Base-by-base conservation (phyloP, 495 filamentous ascomycete species). In the Astrothelium macrocarpum region DNA sequence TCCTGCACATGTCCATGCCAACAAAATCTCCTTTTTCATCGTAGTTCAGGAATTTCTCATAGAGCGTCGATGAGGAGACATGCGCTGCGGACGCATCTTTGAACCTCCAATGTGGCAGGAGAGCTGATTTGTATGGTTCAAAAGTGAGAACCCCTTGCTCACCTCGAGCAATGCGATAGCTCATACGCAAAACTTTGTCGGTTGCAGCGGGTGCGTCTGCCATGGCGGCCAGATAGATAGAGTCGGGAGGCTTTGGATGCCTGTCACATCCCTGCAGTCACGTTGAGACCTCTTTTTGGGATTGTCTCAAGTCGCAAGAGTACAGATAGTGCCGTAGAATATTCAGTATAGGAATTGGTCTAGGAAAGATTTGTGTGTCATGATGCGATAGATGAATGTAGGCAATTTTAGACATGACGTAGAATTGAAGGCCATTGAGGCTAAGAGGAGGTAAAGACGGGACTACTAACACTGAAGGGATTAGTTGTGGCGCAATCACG, bases 101-200 rank as follows among this genome's bases (percentile, higher is more conserved):
- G 74, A 82, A 83, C 32, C 77, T 74, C 80, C 77, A 82, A 32
- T 74, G 72, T 0, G 80, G 80, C 2, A 83, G 75, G 0, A 82
- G 71, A 29, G 65, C 49, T 28, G 77, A 79, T 71, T 82, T 82
- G 72, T 82, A 83, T 5, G 81, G 81, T 60, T 81, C 80, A 62
- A 77, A 78, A 9, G 76, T 81, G 23, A 82, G 73, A 39, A 82
- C 80, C 53, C 78, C 77, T 71, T 78, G 76, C 67, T 83, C 81
- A 59, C 80, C 78, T 32, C 80, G 79, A 31, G 70, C 79, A 59
- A 82, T 81, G 65, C 74, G 76, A 70, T 82, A 83, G 71, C 59
- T 72, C 74, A 79, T 73, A 58, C 73, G 69, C 16, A 73, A 70
- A 18, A 32, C 31, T 66, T 68, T 70, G 34, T 59, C 58, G 60